These are phyloP conservation scores for Russula sp. DNA, from an alignment of 768 basidiomycete species.

Conservation along the genomic window DNA sequence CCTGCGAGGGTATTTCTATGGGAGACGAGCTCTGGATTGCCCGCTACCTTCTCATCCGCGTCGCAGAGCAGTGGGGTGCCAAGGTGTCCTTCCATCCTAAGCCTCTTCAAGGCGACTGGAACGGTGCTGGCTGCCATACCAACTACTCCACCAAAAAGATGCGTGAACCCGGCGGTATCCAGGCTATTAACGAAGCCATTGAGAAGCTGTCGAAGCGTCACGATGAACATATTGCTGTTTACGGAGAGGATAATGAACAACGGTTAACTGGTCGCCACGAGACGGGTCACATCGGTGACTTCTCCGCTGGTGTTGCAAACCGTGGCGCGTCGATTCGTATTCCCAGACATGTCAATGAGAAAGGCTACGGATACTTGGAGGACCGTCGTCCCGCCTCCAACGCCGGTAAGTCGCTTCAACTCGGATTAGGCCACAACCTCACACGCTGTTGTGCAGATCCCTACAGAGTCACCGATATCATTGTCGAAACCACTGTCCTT, in stretches of 20 bases:
- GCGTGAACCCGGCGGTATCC: slow-evolving; percentile 92
- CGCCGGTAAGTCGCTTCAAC: slow-evolving; percentile 57
- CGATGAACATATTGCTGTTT: slow-evolving; percentile 92
- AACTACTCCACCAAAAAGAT: slow-evolving; percentile 95
- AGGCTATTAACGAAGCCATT: slow-evolving; percentile 86
- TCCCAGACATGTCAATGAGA: slow-evolving; percentile 84
- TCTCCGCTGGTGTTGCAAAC: slow-evolving; percentile 95
- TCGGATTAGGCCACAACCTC: slow-evolving; percentile 1
- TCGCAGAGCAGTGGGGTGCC: slow-evolving; percentile 95
- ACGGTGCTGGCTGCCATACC: slow-evolving; percentile 97
- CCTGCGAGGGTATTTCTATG: slow-evolving; percentile 96
- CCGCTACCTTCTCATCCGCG: slow-evolving; percentile 89
- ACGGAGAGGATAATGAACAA: slow-evolving; percentile 96
- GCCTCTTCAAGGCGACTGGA: slow-evolving; percentile 96
- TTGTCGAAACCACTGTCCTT: slow-evolving; percentile 81
- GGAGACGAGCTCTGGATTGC: slow-evolving; percentile 99
- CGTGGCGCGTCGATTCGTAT: slow-evolving; percentile 97
- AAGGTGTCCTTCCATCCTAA: slow-evolving; percentile 99
- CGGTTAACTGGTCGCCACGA: slow-evolving; percentile 96
- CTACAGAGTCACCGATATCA: slow-evolving; percentile 86
- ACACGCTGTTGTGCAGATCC: slow-evolving; percentile 50
- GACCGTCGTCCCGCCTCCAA: slow-evolving; percentile 98
- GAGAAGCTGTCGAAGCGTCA: slow-evolving; percentile 89
- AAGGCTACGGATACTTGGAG: slow-evolving; percentile 94
- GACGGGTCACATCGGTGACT: slow-evolving; percentile 87